Percentiles rank a stretch among this genome's conserved stretches.
These are phyloP conservation scores for Suhomyces panamericanus DNA, from an alignment of 1,139 yeast genomes.

Conservation along the genomic window DNA sequence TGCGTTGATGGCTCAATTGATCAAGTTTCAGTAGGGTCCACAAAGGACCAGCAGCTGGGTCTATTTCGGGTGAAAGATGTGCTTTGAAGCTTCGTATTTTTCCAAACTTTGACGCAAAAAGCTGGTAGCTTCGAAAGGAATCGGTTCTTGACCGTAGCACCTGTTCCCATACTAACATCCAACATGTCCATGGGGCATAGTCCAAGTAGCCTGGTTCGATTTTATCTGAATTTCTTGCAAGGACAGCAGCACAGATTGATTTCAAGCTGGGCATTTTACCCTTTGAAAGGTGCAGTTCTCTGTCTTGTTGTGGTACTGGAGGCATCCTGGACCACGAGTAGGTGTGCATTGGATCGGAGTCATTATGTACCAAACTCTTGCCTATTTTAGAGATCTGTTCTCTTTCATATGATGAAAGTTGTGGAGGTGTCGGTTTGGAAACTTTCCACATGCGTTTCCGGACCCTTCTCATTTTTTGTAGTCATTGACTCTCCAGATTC, in stretches of 20 bases:
- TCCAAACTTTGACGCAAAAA: constrained; percentile 30
- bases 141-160: constrained; percentile 31
- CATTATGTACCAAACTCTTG: constrained; percentile 9
- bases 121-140: constrained; percentile 28
- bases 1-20: constrained; percentile 9
- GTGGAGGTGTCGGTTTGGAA: neutral
- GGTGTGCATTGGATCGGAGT: constrained; percentile 4
- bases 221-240: constrained; percentile 30
- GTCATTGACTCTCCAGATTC: neutral
- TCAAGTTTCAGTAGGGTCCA: neutral
- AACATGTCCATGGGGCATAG: constrained; percentile 30
- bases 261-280: constrained; percentile 18
- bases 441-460: constrained; percentile 6
- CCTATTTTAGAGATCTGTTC: constrained; percentile 2
- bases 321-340: constrained; percentile 14
- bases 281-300: neutral
- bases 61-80: constrained; percentile 19
- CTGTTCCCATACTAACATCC: constrained; percentile 36
- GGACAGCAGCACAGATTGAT: constrained; percentile 28
- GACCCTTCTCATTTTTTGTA: neutral
- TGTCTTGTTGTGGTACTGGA: constrained; percentile 8
- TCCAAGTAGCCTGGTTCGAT: constrained; percentile 25
- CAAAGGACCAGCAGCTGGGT: neutral
- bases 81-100: constrained; percentile 23
- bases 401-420: neutral